Base-by-base conservation (phyloP, 106 monocot genomes). In the Dendrobium nobile region DNA sequence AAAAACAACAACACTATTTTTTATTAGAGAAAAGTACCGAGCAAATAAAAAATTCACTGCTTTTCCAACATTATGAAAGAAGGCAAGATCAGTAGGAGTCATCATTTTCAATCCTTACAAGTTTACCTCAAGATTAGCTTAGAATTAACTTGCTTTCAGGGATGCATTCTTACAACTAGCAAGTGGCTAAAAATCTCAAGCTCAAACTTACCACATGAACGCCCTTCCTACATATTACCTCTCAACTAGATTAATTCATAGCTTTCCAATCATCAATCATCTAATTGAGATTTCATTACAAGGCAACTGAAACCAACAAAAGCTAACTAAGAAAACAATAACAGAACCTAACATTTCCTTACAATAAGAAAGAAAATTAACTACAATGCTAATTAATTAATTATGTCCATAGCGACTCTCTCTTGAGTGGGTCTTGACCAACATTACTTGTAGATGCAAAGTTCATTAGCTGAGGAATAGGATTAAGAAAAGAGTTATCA, bases 321-420 rank as follows among this genome's bases (percentile, higher is more conserved):
- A 70, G 70, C 13, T 13, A 37, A 37, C 37, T 13, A 11, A 15
- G 51, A 51, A 51, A 51, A 51, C 45, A 45, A 45, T 45, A 45
- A 45, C 51, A 51, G 16, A 13, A 13, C 10, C 33, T 42, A 20
- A 74, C 19, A 42, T 5, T 1, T 19, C 4, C 41, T 15, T 37
- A 16, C 9, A 70, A 4, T 2, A 68, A 68, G 68, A 28, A 68
- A 13, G 1, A 68, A 8, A 70, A 70, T 20, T 22, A 61, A 22
- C 22, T 20, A 61, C 7, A 22, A 33, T 9, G 37, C 31, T 15
- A 70, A 31, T 22, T 28, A 70, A 43, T 41, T 6, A 74, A 44
- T 47, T 82, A 93, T 83, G 89, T 85, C 93, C 93, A 93, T 45
- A 93, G 82, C 51, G 89, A 91, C 83, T 93, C 93, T 82, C 87